Evolutionary conservation across 139 green algal genomes (phyloP).

Genomic region (Gonium pectorale): DNA sequence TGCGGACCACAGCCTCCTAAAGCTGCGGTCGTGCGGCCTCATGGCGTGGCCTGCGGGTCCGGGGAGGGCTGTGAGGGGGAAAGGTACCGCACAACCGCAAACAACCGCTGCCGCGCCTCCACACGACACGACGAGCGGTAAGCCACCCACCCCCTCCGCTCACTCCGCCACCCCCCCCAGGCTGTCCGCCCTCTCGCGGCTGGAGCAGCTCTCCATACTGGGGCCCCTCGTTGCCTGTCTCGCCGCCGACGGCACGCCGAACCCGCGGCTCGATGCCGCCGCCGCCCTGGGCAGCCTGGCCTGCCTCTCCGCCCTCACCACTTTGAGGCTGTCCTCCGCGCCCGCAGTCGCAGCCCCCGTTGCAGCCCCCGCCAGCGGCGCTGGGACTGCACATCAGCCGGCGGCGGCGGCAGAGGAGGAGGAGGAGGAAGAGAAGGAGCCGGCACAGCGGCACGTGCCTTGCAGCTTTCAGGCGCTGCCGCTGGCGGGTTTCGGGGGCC

Average conservation of each 20-base stretch:
- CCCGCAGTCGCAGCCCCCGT: no score
- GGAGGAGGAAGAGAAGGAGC: neutral
- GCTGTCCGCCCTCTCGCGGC: neutral
- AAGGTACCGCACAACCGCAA: no score
- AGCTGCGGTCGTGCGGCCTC: no score
- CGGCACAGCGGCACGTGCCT: neutral
- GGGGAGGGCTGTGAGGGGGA: no score
- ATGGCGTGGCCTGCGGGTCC: no score
- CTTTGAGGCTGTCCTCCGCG: no score
- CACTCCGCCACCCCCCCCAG: neutral
- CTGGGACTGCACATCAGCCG: neutral
- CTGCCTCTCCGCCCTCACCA: no score
- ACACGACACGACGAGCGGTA: no score
- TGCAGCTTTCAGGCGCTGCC: neutral
- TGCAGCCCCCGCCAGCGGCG: neutral
- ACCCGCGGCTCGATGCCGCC: conserved; percentile 3
- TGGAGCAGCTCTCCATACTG: neutral
- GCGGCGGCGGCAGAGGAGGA: neutral
- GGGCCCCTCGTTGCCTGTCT: neutral
- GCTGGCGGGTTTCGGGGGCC: neutral
- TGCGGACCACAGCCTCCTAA: no score
- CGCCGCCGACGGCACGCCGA: neutral
- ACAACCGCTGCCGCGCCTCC: no score
- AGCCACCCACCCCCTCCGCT: neutral
- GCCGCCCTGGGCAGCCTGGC: neutral